A percentile compares a stretch with the other conserved stretches of the same genome.
phyloP scores from a whole-genome alignment of 768 basidiomycete species.

The Lyophyllum atratum region DNA sequence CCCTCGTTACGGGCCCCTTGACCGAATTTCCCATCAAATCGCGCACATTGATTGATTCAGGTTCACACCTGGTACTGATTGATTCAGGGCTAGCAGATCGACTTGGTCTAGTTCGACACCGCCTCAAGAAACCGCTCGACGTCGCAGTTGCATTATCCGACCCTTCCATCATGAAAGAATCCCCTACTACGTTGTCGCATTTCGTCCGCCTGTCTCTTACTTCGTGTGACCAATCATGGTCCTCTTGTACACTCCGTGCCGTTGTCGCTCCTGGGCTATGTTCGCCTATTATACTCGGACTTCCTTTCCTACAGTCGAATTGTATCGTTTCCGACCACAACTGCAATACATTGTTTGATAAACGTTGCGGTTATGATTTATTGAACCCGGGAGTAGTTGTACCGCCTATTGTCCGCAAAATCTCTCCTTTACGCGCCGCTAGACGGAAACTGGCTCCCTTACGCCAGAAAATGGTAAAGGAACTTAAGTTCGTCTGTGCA shows the following conservation, averaged over 20 bases:
- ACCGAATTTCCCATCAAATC: no score
- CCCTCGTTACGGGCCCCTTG: no score
- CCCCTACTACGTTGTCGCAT: neutral
- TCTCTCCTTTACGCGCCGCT: no score
- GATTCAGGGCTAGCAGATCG: conserved; percentile 18
- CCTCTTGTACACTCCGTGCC: neutral
- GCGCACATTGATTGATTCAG: conserved; percentile 35
- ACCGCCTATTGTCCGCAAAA: no score
- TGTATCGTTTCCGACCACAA: no score
- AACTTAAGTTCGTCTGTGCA: neutral
- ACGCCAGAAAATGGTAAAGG: neutral
- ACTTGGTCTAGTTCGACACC: conserved; percentile 2
- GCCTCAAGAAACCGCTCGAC: conserved; percentile 5
- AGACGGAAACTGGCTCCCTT: no score
- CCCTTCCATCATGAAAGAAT: no score
- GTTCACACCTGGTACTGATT: conserved; percentile 34
- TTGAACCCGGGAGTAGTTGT: neutral
- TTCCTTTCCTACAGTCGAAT: no score
- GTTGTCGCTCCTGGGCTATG: no score
- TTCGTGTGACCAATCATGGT: conserved; percentile 1
- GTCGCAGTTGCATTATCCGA: conserved; percentile 3
- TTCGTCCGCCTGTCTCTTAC: neutral
- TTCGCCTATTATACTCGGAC: no score
- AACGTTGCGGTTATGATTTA: conserved; percentile 3
- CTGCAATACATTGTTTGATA: conserved; percentile 15